Percentiles rank a stretch among this genome's conserved stretches.
Conservation (phyloP, 2,329 filamentous ascomycete species). For the Coniochaeta hoffmannii region DNA sequence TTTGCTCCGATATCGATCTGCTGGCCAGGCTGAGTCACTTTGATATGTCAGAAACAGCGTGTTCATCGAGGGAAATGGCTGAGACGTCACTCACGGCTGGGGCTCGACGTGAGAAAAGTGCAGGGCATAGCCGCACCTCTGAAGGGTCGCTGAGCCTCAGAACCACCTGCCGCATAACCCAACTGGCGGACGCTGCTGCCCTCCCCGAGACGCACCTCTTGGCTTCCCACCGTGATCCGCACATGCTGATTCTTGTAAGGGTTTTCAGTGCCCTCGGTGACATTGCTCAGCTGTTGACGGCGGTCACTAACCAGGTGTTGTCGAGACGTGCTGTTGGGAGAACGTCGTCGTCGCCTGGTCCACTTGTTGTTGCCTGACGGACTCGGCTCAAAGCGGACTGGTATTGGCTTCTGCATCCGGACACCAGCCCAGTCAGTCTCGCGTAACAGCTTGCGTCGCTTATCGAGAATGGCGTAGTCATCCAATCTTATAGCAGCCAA, state of each 20-base stretch:
- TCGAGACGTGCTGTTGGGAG: constrained; percentile 3
- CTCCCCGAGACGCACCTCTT: constrained; percentile 19
- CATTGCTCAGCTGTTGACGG: background rate
- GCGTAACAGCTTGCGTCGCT: constrained; percentile 21
- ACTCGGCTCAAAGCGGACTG: constrained; percentile 13
- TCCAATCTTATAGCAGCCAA: background rate
- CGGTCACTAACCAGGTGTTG: constrained; percentile 5
- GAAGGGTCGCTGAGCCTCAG: background rate
- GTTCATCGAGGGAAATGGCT: background rate
- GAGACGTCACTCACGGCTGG: background rate
- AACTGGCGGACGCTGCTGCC: constrained; percentile 12
- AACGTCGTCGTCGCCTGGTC: constrained; percentile 3
- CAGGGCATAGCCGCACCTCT: background rate
- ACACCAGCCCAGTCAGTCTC: constrained; percentile 27
- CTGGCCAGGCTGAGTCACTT: too few species aligned
- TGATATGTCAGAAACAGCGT: background rate
- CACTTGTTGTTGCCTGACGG: background rate
- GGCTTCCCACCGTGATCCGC: constrained; percentile 26
- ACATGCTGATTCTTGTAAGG: constrained; percentile 11
- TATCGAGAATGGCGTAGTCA: constrained; percentile 12
- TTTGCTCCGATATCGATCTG: too few species aligned
- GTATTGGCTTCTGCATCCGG: constrained; percentile 22
- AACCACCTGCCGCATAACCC: constrained; percentile 11
- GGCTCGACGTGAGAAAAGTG: background rate
- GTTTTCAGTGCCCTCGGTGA: background rate